Evolutionary conservation across 495 filamentous ascomycete genomes (phyloP), one percentile per base, ranked within the genome.

Genomic region (Penicillium maclennaniae): DNA sequence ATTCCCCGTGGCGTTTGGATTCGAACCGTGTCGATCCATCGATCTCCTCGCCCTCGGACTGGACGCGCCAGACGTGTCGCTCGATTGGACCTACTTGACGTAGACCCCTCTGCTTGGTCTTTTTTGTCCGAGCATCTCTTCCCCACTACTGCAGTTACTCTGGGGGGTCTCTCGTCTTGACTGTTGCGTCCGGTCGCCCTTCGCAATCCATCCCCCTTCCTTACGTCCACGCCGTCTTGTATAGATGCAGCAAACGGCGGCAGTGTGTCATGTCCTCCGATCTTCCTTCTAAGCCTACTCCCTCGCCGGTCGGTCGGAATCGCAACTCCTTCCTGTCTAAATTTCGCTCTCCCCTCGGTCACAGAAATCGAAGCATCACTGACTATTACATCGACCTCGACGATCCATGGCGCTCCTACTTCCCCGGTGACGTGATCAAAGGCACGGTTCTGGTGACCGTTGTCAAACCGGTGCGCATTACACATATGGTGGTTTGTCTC

Each of bases 331-430:
- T 87, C 55, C 64, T 87, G 27, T 79, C 82, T 43, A 78, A 79
- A 47, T 72, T 88, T 54, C 77, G 79, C 40, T 78, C 77, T 21
- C 81, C 83, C 20, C 80, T 92, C 75, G 58, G 75, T 62, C 69
- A 83, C 66, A 75, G 86, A 65, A 78, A 87, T 56, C 87, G 89
- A 61, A 84, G 83, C 65, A 74, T 95, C 50, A 77, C 85, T 59
- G 91, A 96, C 61, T 96, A 89, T 70, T 84, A 92, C 61, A 74
- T 82, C 47, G 72, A 79, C 56, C 73, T 76, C n/a, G 83, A 92
- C 58, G 91, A 97, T 56, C 92, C 93, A 25, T 89, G 93, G 75
- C 86, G 88, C 47, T 84, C 88, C 45, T 96, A 97, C 66, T 83
- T 81, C 34, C 83, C 83, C 9, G 85, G 85, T 7, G 85, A 87